Percentiles rank a stretch among this genome's conserved stretches.
Evolutionary conservation across 495 filamentous ascomycete species (phyloP).

Genomic region (Trichoderma virens): DNA sequence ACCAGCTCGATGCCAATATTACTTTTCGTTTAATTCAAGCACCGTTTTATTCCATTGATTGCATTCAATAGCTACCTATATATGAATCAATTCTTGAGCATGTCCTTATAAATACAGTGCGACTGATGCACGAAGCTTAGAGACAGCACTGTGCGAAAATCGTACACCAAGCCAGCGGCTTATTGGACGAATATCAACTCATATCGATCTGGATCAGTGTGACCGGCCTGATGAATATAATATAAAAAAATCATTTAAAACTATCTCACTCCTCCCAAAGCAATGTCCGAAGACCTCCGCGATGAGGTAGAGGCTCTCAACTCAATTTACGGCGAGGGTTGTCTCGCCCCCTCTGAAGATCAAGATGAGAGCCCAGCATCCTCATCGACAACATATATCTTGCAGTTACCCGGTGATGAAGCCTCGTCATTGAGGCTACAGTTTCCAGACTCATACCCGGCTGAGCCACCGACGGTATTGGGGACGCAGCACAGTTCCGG

Average conservation of each 20-base stretch:
- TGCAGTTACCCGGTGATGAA: slow-evolving; percentile 39
- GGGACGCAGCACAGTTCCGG: slow-evolving; percentile 50
- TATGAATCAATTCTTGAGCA: not conserved
- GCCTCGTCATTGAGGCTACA: slow-evolving; percentile 51
- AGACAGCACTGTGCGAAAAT: not conserved
- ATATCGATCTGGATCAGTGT: not conserved
- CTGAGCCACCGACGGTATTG: slow-evolving; percentile 56
- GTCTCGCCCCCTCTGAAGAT: slow-evolving; percentile 37
- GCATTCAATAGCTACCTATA: not conserved
- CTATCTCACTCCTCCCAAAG: slow-evolving; percentile 1
- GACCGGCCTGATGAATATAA: not conserved
- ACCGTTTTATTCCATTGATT: not conserved
- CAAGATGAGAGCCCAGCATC: slow-evolving; percentile 12
- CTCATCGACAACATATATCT: slow-evolving; percentile 32
- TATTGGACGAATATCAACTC: not conserved
- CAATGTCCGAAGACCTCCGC: slow-evolving; percentile 65
- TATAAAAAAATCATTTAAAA: not conserved
- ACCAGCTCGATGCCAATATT: not conserved
- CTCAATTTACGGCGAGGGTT: slow-evolving; percentile 76
- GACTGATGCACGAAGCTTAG: not conserved
- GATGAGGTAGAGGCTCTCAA: slow-evolving; percentile 89
- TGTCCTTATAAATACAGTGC: not conserved
- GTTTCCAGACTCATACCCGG: slow-evolving; percentile 67
- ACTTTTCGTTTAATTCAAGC: not conserved
- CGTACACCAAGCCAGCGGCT: not conserved